A percentile compares a stretch with the other conserved stretches of the same genome.
Conservation (phyloP, 495 filamentous ascomycete species). For the Cercophora samala region DNA sequence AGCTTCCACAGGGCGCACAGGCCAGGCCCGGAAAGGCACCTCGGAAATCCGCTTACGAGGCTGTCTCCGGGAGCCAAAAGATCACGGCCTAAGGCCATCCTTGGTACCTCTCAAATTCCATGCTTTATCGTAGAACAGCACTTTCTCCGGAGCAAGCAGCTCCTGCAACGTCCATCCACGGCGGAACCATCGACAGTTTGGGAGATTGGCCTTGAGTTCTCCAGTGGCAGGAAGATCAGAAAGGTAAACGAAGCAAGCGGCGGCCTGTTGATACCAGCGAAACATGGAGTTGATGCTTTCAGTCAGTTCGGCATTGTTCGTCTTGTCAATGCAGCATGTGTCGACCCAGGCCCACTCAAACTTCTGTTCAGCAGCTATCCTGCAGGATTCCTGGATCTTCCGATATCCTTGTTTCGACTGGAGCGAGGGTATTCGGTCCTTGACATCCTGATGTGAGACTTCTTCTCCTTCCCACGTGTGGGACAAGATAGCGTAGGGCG, state of each 20-base stretch:
- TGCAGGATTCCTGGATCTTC: conserved; percentile 26
- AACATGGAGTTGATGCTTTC: conserved; percentile 49
- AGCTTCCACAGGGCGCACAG: too few relatives aligned
- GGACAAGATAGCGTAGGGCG: conserved; percentile 44
- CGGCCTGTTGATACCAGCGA: conserved; percentile 29
- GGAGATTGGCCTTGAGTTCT: neutral
- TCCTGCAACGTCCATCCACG: conserved; percentile 2
- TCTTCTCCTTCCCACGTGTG: conserved; percentile 45
- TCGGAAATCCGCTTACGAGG: too few relatives aligned
- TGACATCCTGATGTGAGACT: conserved; percentile 39
- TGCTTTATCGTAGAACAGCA: conserved; percentile 26
- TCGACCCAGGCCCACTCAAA: conserved; percentile 35
- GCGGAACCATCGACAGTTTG: neutral
- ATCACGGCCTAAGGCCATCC: neutral
- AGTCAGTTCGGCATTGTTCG: conserved; percentile 37
- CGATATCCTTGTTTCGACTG: conserved; percentile 24
- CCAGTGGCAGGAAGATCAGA: conserved; percentile 14
- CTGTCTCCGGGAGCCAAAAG: too few relatives aligned
- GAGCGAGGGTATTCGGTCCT: neutral
- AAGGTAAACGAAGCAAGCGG: conserved; percentile 32
- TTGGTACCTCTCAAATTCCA: conserved; percentile 21
- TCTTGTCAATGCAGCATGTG: conserved; percentile 42
- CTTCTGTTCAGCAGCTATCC: conserved; percentile 14
- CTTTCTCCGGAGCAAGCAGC: neutral
- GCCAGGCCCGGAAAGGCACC: too few relatives aligned